Evolutionary conservation across 495 filamentous ascomycete genomes (phyloP).

Genomic region (Bombardia bombarda): DNA sequence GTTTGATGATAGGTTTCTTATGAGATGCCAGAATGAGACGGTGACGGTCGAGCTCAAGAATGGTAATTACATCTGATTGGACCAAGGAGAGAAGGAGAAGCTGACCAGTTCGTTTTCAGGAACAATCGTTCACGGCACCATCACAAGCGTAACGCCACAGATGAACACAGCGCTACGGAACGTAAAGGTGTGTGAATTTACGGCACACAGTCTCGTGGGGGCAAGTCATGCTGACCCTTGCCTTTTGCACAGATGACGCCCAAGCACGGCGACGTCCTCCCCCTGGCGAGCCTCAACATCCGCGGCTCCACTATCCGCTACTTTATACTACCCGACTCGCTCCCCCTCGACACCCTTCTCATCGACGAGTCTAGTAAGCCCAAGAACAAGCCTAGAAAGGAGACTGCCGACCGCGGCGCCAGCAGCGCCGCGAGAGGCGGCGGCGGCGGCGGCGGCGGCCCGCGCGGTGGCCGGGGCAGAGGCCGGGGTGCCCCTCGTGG

Average conservation of each 20-base stretch:
- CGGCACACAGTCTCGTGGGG: too few species aligned
- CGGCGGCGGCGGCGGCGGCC: conserved; percentile 47
- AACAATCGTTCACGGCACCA: conserved; percentile 91
- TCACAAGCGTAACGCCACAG: conserved; percentile 86
- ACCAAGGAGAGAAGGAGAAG: too few species aligned
- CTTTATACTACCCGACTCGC: conserved; percentile 81
- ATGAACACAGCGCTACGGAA: conserved; percentile 95
- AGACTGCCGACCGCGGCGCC: conserved; percentile 60
- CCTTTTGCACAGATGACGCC: too few species aligned
- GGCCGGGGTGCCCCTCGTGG: conserved; percentile 28
- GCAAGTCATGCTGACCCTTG: too few species aligned
- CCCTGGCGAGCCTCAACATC: conserved; percentile 93
- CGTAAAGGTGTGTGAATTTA: too few species aligned
- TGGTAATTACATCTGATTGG: too few species aligned
- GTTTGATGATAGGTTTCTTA: conserved; percentile 64
- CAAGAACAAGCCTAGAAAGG: conserved; percentile 98
- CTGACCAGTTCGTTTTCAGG: conserved; percentile 38
- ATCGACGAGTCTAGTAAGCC: conserved; percentile 96
- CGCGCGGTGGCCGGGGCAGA: conserved; percentile 52
- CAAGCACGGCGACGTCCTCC: conserved; percentile 74
- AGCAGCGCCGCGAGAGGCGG: conserved; percentile 51
- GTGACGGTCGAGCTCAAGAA: conserved; percentile 98
- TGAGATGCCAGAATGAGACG: conserved; percentile 98
- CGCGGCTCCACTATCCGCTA: conserved; percentile 90
- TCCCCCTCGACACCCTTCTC: conserved; percentile 87